Evolutionary conservation across 768 basidiomycete species (phyloP).

Genomic region (Inosperma sp.): DNA sequence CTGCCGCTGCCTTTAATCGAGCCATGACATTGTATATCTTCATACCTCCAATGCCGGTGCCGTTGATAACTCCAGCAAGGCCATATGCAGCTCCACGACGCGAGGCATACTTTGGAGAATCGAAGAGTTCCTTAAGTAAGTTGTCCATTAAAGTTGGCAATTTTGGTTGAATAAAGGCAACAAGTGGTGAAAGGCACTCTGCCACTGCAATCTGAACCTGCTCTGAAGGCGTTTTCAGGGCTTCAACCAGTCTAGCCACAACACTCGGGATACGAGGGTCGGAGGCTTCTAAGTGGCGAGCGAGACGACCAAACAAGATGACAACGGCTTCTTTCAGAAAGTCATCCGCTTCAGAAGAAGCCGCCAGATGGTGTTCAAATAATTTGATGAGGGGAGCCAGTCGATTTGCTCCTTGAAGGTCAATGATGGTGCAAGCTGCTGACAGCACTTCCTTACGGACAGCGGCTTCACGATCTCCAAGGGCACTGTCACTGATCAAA

Average conservation of each 20-base stretch:
- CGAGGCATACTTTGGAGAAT: slow-evolving; percentile 80
- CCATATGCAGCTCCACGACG: slow-evolving; percentile 99
- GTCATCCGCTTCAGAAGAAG: slow-evolving; percentile 71
- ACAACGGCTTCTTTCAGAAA: slow-evolving; percentile 93
- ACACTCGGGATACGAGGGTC: slow-evolving; percentile 78
- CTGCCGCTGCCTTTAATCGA: slow-evolving; percentile 67
- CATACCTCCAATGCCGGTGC: slow-evolving; percentile 81
- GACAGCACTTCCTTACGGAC: slow-evolving; percentile 87
- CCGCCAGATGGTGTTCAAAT: slow-evolving; percentile 74
- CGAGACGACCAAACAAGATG: slow-evolving; percentile 89
- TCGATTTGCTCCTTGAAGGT: slow-evolving; percentile 69
- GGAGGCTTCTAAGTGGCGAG: slow-evolving; percentile 74
- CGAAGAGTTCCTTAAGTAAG: slow-evolving; percentile 72
- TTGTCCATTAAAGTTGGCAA: slow-evolving; percentile 65
- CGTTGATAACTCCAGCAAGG: slow-evolving; percentile 86
- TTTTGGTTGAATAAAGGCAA: slow-evolving; percentile 59
- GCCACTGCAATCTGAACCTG: slow-evolving; percentile 96
- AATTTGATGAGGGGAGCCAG: slow-evolving; percentile 71
- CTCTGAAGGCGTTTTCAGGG: slow-evolving; percentile 90
- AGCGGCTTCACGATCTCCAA: slow-evolving; percentile 78
- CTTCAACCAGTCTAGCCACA: slow-evolving; percentile 80
- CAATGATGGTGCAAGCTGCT: slow-evolving; percentile 78
- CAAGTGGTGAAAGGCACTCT: slow-evolving; percentile 88
- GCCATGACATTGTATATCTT: slow-evolving; percentile 78
- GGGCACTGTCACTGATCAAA: slow-evolving; percentile 77